These are phyloP conservation scores for Sporothrix globosa DNA, from an alignment of 2,329 filamentous ascomycete genomes.

Conservation along the genomic window DNA sequence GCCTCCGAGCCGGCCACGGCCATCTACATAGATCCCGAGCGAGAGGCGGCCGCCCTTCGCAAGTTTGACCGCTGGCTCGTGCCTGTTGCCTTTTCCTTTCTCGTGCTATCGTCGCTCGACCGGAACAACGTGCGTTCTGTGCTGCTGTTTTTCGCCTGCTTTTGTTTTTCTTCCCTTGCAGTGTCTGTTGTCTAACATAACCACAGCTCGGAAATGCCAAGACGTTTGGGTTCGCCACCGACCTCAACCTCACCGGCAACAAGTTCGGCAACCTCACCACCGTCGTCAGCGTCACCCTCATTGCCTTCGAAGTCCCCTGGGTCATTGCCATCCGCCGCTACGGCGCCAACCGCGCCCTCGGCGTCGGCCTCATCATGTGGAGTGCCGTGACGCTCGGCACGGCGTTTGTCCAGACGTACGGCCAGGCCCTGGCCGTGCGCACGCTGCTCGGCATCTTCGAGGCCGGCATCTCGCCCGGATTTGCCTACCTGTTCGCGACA, in stretches of 20 bases:
- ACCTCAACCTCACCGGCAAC: constrained; percentile 28
- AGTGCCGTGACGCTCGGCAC: constrained; percentile 30
- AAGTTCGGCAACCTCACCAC: constrained; percentile 34
- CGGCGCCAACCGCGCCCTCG: constrained; percentile 31
- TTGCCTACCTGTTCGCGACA: constrained; percentile 41
- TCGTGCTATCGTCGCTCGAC: constrained; percentile 30
- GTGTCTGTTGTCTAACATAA: too few species aligned
- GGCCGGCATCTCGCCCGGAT: constrained; percentile 40
- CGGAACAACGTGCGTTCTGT: constrained; percentile 24
- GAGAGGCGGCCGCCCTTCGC: constrained; percentile 32
- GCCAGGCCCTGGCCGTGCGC: constrained; percentile 31
- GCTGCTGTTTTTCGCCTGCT: not conserved
- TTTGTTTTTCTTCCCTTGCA: too few species aligned
- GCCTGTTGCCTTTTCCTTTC: constrained; percentile 33
- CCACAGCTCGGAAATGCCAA: constrained; percentile 32
- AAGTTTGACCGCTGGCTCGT: constrained; percentile 35
- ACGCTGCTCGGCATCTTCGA: constrained; percentile 36
- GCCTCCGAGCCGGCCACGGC: not conserved
- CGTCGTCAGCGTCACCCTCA: constrained; percentile 27
- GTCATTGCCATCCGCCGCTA: constrained; percentile 31
- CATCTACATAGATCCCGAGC: constrained; percentile 34
- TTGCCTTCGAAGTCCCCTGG: constrained; percentile 33
- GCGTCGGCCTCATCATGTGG: constrained; percentile 27
- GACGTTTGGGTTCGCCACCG: constrained; percentile 26
- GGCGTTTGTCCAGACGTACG: constrained; percentile 33